Base-by-base conservation (phyloP, 148 eudicot genomes). In the Amaranthus hypochondriacus region DNA sequence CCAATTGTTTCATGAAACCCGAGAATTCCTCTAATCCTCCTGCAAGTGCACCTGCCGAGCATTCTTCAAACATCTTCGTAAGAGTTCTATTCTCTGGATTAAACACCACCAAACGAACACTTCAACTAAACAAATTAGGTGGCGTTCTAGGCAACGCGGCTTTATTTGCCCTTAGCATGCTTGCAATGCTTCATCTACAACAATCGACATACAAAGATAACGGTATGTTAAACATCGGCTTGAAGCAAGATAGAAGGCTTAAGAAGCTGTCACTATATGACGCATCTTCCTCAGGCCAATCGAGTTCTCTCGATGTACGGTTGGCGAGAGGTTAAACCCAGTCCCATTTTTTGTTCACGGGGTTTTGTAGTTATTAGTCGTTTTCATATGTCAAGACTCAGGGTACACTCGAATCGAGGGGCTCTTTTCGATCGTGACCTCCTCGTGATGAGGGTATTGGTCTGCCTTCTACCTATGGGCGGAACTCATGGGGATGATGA, bases 91-190 rank as follows among this genome's bases (percentile, higher is more conserved):
- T 88, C 50, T 78, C 83, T 7, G 75, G 86, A 62, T 81, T 87
- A 12, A 74, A 66, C 47, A 84, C 86, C 50, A 85, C 87, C 66
- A 88, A 84, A 80, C 82, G 78, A 70, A 73, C 90, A 56, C 86
- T 93, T 10, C 90, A 81, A 71, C 62, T 87, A 43, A 85, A 94
- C 73, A 85, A 87, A 46, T 68, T 88, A 66, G 90, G 87, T n/a
- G 96, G 93, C 9, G 71, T 91, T 44, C 56, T 89, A 48, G 92
- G 97, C 48, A 93, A 93, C 75, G 95, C 97, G 73, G 96, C 97
- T 76, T 75, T 95, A 70, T 83, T 95, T 65, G 90, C 96, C 48
- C 55, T 95, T 62, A 95, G 96, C 87, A 88, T 90, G 96, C 71
- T 95, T 50, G 92, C 92, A n/a, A 69, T 88, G 69, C 76, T 95